phyloP scores from a whole-genome alignment of 352 stramenopile genomes.

The Plasmopara muralis region DNA sequence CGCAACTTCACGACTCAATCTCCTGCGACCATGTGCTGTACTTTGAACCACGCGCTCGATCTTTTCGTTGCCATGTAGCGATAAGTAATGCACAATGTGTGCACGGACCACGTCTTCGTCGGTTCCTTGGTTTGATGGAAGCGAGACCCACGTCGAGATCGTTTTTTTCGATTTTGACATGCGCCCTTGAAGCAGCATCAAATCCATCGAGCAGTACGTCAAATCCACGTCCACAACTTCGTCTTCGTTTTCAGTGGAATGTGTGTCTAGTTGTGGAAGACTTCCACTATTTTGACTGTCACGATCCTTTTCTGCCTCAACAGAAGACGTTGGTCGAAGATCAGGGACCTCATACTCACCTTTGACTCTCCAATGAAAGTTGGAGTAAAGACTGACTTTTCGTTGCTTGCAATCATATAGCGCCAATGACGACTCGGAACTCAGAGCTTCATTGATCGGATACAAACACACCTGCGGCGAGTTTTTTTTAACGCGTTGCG shows the following conservation, averaged over 20 bases:
- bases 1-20: background rate
- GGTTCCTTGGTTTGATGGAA: conserved; percentile 56
- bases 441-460: conserved; percentile 68
- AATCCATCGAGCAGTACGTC: conserved; percentile 71
- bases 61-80: conserved; percentile 64
- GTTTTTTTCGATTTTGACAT: conserved; percentile 25
- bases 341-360: conserved; percentile 59
- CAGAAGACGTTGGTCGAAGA: conserved; percentile 24
- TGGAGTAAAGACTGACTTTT: conserved; percentile 62
- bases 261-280: conserved; percentile 6
- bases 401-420: conserved; percentile 49
- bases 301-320: conserved; percentile 4
- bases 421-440: conserved; percentile 64
- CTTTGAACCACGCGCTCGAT: conserved; percentile 68
- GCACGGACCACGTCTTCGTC: conserved; percentile 47
- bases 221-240: conserved; percentile 49
- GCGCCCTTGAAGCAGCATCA: conserved; percentile 73
- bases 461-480: conserved; percentile 50
- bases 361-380: conserved; percentile 75
- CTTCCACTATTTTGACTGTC: conserved; percentile 7
- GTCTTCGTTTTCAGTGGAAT: conserved; percentile 17
- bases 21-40: conserved; percentile 25
- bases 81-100: conserved; percentile 77
- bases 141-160: conserved; percentile 75
- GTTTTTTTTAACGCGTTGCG: conserved; percentile 80